Conservation (phyloP, 2,329 filamentous ascomycete species). For the Cladophialophora bantiana region DNA sequence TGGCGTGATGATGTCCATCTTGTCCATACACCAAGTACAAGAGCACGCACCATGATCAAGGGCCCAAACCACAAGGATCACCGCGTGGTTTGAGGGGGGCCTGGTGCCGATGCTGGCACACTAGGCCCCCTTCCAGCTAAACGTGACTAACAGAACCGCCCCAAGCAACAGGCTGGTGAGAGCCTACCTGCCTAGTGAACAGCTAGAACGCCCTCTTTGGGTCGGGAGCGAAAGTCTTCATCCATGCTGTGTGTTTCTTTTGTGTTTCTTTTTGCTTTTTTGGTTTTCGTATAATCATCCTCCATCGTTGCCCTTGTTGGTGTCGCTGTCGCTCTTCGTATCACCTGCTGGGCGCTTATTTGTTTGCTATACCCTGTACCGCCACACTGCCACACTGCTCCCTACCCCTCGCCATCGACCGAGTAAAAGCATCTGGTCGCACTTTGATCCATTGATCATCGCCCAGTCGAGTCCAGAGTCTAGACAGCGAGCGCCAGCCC, state of each 20-base stretch:
- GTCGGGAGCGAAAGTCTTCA: not conserved
- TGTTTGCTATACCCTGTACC: not conserved
- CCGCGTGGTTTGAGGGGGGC: not conserved
- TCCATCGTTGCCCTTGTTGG: not conserved
- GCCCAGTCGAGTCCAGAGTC: not conserved
- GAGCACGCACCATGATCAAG: not conserved
- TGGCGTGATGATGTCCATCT: not conserved
- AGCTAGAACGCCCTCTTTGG: not conserved
- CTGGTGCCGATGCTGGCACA: slow-evolving; percentile 5
- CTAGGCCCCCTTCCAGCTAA: not conserved
- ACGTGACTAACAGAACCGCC: slow-evolving; percentile 14
- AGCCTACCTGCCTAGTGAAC: not conserved
- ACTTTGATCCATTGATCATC: slow-evolving; percentile 4
- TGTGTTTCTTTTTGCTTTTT: slow-evolving; percentile 4
- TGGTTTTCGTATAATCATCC: not conserved
- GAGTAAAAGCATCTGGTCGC: too few relatives aligned
- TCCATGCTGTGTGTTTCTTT: slow-evolving; percentile 1
- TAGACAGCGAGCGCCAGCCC: not conserved
- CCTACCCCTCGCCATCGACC: too few relatives aligned
- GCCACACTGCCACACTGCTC: not conserved
- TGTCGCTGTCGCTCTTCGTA: slow-evolving; percentile 1
- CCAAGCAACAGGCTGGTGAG: slow-evolving; percentile 1
- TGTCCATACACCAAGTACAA: too few relatives aligned
- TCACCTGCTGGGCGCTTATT: slow-evolving; percentile 2
- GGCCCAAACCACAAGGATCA: not conserved